Conservation (phyloP, 176 grass and related monocot genomes). For the Secale cereale region DNA sequence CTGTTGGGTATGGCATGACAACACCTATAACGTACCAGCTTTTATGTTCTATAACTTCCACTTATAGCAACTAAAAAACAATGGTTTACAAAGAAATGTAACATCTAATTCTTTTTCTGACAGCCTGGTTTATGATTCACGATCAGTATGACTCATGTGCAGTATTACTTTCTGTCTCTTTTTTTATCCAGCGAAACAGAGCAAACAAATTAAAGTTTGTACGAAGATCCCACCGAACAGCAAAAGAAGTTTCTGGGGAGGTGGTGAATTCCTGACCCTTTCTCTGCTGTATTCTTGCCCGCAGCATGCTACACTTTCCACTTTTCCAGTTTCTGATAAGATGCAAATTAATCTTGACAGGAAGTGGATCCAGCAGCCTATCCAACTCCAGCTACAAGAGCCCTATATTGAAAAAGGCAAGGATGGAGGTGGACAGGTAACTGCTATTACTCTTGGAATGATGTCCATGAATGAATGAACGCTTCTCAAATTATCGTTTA, state of each 20-base stretch:
- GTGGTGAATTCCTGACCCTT: conserved; percentile 10
- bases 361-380: conserved; percentile 47
- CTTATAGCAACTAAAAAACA: not conserved
- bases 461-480: conserved; percentile 7
- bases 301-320: not conserved
- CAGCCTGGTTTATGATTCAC: not conserved
- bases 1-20: not conserved
- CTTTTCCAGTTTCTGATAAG: not conserved
- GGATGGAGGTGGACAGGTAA: conserved; percentile 50
- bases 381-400: conserved; percentile 50
- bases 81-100: not conserved
- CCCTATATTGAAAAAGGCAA: conserved; percentile 44
- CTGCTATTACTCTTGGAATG: not conserved
- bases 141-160: not conserved
- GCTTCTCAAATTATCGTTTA: conserved; percentile 21
- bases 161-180: not conserved
- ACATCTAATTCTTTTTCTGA: not conserved
- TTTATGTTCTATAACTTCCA: not conserved
- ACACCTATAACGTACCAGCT: not conserved
- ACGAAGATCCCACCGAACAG: conserved; percentile 49
- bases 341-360: conserved; percentile 21
- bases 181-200: conserved; percentile 45
- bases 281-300: not conserved
- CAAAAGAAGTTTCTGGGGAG: conserved; percentile 53
- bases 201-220: conserved; percentile 58